These are phyloP conservation scores for Pecoramyces ruminantium DNA, from an alignment of 192 early-diverging fungal genomes.

Conservation along the genomic window DNA sequence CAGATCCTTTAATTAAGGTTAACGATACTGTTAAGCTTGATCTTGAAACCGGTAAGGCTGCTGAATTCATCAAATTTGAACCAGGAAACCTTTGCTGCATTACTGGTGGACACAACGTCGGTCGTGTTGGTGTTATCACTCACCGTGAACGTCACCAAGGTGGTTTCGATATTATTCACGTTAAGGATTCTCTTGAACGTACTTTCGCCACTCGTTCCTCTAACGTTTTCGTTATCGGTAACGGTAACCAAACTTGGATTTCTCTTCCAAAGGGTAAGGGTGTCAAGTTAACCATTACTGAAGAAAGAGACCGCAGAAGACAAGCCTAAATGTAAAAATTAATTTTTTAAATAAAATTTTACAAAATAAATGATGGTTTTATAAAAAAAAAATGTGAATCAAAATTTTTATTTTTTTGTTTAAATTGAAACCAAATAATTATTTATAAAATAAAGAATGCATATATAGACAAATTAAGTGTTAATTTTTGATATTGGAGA, in stretches of 20 bases:
- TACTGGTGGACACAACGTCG: slow-evolving; percentile 97
- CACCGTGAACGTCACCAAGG: slow-evolving; percentile 94
- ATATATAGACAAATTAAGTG: too few species aligned
- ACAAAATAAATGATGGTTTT: background rate
- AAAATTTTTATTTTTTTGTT: background rate
- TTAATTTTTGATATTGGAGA: too few species aligned
- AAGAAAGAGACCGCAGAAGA: slow-evolving; percentile 78
- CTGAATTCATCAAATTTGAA: slow-evolving; percentile 93
- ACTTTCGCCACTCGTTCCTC: slow-evolving; percentile 91
- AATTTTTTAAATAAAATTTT: background rate
- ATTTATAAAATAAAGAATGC: too few species aligned
- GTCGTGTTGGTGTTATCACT: slow-evolving; percentile 89
- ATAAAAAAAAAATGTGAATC: background rate
- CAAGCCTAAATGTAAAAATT: background rate
- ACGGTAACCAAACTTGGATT: slow-evolving; percentile 83
- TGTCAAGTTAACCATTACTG: slow-evolving; percentile 78
- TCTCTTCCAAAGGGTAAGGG: slow-evolving; percentile 98
- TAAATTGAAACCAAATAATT: too few species aligned
- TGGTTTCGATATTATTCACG: slow-evolving; percentile 97
- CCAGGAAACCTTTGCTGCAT: slow-evolving; percentile 89
- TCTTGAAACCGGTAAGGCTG: slow-evolving; percentile 81
- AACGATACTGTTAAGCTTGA: slow-evolving; percentile 99
- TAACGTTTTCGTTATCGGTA: slow-evolving; percentile 86
- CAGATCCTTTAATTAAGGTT: slow-evolving; percentile 96
- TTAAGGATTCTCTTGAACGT: slow-evolving; percentile 92